A percentile compares a stretch with the other conserved stretches of the same genome.
Conservation (phyloP, 2,329 filamentous ascomycete species). For the Nigrospora osmanthi region DNA sequence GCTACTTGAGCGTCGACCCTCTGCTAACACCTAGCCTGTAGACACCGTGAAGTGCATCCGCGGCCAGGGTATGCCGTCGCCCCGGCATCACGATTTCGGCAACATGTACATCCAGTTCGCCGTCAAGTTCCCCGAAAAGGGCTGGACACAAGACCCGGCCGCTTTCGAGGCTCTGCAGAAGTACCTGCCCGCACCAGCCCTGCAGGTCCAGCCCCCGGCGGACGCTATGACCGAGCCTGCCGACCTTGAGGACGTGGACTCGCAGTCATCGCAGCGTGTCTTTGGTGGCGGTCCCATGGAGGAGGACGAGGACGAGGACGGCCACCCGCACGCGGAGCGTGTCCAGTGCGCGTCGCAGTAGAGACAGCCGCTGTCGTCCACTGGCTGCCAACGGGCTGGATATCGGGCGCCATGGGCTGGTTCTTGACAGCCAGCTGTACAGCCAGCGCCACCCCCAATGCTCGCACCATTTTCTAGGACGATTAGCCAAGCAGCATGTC, state of each 20-base stretch:
- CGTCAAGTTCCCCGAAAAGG: constrained; percentile 89
- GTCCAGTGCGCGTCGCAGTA: constrained; percentile 88
- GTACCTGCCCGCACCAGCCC: constrained; percentile 65
- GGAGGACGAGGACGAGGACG: constrained; percentile 67
- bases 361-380: constrained; percentile 15
- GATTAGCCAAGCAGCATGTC: too few species aligned
- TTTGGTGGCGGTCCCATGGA: constrained; percentile 62
- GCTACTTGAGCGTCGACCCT: neutral
- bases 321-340: constrained; percentile 66
- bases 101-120: constrained; percentile 97
- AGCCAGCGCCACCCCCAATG: too few species aligned
- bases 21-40: constrained; percentile 28
- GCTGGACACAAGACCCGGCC: constrained; percentile 56
- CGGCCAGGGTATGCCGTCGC: constrained; percentile 95
- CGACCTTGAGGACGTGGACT: constrained; percentile 78
- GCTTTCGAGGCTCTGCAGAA: constrained; percentile 75
- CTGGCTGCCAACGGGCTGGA: too few species aligned
- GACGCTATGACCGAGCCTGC: constrained; percentile 92
- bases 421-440: too few species aligned
- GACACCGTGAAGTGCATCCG: constrained; percentile 89
- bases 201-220: constrained; percentile 59
- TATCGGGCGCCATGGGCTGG: too few species aligned
- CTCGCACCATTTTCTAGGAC: too few species aligned
- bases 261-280: constrained; percentile 57
- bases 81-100: constrained; percentile 87